Conservation (phyloP, 1,284 basidiomycete species). For the Austroboletus niveus region DNA sequence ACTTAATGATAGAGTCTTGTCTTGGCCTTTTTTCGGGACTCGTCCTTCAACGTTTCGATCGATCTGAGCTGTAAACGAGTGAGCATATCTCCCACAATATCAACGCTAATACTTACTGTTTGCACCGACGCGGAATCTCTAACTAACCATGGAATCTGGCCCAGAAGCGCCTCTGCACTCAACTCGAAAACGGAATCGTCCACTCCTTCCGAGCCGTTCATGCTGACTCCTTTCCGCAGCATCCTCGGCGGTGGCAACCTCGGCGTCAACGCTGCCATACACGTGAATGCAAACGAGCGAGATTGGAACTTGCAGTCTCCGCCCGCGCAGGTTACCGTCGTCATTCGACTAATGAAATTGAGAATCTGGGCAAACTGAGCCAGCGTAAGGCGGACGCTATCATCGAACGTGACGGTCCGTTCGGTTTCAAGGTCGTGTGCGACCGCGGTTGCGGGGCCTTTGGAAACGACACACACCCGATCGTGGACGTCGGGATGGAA, state of each 20-base stretch:
- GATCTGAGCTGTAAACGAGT: neutral
- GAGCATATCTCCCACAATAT: neutral
- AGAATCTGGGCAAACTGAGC: conserved; percentile 10
- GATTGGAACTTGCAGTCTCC: conserved; percentile 14
- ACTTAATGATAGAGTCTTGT: neutral
- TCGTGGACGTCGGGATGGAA: conserved; percentile 13
- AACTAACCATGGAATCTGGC: neutral
- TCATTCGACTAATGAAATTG: conserved; percentile 9
- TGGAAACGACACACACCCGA: conserved; percentile 2
- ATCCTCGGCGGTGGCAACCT: conserved; percentile 3
- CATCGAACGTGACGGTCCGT: conserved; percentile 5
- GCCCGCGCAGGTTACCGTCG: conserved; percentile 1
- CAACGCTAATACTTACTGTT: conserved; percentile 4
- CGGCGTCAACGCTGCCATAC: conserved; percentile 11
- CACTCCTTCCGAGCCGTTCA: neutral
- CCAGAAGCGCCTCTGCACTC: conserved; percentile 5
- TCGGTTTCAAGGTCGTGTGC: conserved; percentile 9
- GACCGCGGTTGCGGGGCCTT: neutral
- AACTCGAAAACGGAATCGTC: conserved; percentile 11
- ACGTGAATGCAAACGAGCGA: conserved; percentile 18
- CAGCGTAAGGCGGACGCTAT: conserved; percentile 1
- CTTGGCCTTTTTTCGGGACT: neutral
- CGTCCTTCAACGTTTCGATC: neutral
- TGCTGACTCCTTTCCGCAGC: neutral
- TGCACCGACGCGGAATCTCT: neutral